Evolutionary conservation across 176 grass and related monocot genomes (phyloP), one percentile per base, ranked within the genome.

Genomic region (Pontederia paniculata): DNA sequence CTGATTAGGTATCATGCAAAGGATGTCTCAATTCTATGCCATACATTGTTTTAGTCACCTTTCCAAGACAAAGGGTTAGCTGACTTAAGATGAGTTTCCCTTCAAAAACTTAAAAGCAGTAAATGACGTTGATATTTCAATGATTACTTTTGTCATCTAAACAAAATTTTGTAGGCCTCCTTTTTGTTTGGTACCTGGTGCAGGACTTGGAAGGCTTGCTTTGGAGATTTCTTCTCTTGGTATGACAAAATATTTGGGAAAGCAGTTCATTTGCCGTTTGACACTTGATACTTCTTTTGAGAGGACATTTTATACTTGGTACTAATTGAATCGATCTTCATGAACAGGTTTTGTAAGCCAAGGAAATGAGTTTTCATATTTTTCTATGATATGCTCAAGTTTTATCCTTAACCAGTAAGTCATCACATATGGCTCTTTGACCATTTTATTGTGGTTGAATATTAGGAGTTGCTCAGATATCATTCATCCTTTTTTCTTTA

Each of bases 281-380:
- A 46, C 21, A 62, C 50, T 15, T 44, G 45, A 5, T 56, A n/a
- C 45, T 52, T n/a, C n/a, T n/a, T n/a, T n/a, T n/a, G n/a, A n/a
- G n/a, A n/a, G n/a, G n/a, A n/a, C 51, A 50, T 14, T 18, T 73
- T 76, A 46, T 43, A 62, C 50, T 15, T 44, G 45, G 2, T 56
- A n/a, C 45, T 52, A 18, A 45, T 21, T 16, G 5, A 21, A n/a
- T 44, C 17, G 8, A 42, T 63, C 55, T 72, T 10, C 10, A 15
- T 56, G 44, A 48, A 63, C 75, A 98, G 93, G 93, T 75, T 98
- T 98, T 73, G 54, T 84, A 65, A 91, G 93, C 80, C 86, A 98
- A 75, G 86, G 86, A 57, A 98, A 98, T 70, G 93, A 98, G 25
- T 98, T 98, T 54, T 98, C 93, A 48, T 98, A 98, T 88, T 91